A percentile compares a stretch with the other conserved stretches of the same genome.
These are phyloP conservation scores for Neoarthrinium moseri DNA, from an alignment of 2,329 filamentous ascomycete genomes.

Conservation along the genomic window DNA sequence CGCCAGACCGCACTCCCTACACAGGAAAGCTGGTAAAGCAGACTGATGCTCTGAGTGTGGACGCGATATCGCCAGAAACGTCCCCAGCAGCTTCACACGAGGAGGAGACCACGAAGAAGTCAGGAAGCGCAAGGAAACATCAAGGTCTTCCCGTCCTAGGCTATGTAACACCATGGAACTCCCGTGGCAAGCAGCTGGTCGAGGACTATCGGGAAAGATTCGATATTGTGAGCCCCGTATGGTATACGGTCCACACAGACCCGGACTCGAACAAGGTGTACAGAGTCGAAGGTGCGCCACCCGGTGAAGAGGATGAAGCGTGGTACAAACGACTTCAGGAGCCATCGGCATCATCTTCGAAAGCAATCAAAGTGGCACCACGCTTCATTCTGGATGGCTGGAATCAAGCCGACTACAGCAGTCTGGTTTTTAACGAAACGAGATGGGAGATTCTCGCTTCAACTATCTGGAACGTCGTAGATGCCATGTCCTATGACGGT, in stretches of 20 bases:
- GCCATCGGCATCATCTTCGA: background rate
- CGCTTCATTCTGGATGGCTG: conserved; percentile 19
- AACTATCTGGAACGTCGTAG: conserved; percentile 13
- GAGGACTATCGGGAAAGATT: conserved; percentile 17
- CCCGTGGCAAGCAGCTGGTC: conserved; percentile 17
- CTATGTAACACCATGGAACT: conserved; percentile 21
- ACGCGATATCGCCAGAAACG: too few relatives aligned
- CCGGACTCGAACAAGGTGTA: conserved; percentile 14
- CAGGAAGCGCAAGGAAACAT: background rate
- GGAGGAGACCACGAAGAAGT: too few relatives aligned
- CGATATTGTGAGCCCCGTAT: conserved; percentile 20
- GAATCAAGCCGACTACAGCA: conserved; percentile 15
- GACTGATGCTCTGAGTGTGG: too few relatives aligned
- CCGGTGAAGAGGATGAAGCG: conserved; percentile 12
- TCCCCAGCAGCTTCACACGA: too few relatives aligned
- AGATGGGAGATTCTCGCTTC: conserved; percentile 13
- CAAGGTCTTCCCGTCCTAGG: conserved; percentile 9
- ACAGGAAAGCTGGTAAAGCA: too few relatives aligned
- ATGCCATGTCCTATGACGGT: conserved; percentile 16
- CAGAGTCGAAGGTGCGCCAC: conserved; percentile 14
- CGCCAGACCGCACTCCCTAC: too few relatives aligned
- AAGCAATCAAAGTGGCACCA: conserved; percentile 11
- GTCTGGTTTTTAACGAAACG: conserved; percentile 19
- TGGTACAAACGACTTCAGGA: conserved; percentile 3
- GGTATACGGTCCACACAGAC: conserved; percentile 18